Evolutionary conservation across 345 rosid species (phyloP).

Genomic region (Eutrema yunnanense): DNA sequence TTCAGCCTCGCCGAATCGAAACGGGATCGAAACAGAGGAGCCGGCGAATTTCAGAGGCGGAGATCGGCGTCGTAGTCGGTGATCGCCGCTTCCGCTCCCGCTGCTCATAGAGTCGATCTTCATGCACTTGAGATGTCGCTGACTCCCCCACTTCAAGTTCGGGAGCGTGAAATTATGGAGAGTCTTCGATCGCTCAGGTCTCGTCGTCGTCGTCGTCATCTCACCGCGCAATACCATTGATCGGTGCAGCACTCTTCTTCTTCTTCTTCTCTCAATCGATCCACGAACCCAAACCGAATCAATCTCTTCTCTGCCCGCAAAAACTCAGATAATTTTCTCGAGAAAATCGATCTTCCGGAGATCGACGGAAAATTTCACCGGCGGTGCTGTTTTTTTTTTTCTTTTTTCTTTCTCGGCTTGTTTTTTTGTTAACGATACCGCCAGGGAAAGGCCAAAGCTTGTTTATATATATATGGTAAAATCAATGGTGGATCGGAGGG

Average conservation of each 20-base stretch:
- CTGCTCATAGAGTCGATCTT: conserved; percentile 30
- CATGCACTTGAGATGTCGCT: conserved; percentile 50
- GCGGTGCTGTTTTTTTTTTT: not conserved
- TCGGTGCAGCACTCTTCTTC: conserved; percentile 15
- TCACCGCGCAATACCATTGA: conserved; percentile 42
- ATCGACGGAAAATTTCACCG: conserved; percentile 9
- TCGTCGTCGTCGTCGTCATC: conserved; percentile 37
- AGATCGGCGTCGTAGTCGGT: conserved; percentile 36
- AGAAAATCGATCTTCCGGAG: not conserved
- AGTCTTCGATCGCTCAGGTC: conserved; percentile 49
- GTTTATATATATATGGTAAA: conserved; percentile 8
- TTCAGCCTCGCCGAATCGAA: conserved; percentile 2
- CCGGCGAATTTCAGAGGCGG: conserved; percentile 29
- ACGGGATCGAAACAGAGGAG: conserved; percentile 3
- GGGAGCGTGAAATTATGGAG: conserved; percentile 62
- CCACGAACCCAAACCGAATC: not conserved
- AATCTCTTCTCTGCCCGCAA: not conserved
- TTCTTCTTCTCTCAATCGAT: not conserved
- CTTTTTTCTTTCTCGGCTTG: not conserved
- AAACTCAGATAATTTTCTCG: not conserved
- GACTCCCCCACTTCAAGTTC: conserved; percentile 54
- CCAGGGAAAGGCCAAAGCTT: conserved; percentile 41
- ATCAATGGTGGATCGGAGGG: conserved; percentile 32
- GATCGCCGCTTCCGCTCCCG: conserved; percentile 11
- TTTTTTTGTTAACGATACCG: conserved; percentile 17